Base-by-base conservation (phyloP, 2,329 filamentous ascomycete genomes). In the Balansia obtecta region DNA sequence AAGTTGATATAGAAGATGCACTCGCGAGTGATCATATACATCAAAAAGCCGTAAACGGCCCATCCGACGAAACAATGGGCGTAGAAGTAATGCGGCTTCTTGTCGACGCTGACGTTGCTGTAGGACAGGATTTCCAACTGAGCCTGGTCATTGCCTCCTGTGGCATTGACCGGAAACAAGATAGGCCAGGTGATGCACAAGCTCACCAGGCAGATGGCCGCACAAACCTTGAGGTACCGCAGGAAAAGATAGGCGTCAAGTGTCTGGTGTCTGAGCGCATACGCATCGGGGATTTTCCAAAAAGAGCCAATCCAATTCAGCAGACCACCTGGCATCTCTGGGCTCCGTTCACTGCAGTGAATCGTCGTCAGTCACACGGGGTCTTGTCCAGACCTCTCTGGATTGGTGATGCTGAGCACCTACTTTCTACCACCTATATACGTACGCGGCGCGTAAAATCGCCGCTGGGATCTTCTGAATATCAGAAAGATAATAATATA, bases 1-100 rank as follows among this genome's bases (percentile, higher is more conserved):
- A 97, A 70, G 60, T 95, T 95, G 71, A 96, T 87, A 67, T 89
- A 95, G 76, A 85, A 97, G 59, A 98, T 84, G 62, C 83, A 83
- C 67, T 98, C 93, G 54, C 93, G 82, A 32, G 88, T 88, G 50
- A 98, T 81, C 60, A 88, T 87, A 67, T 88, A 91, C 66, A 96
- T 83, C 53, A 98, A 76, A 64, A 97, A 96, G 51, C 80, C 71
- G 59, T 95, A 88, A 63, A 90, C 95, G 48, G 88, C 68, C 78
- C 86, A 95, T 0, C 84, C 86, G 33, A 93, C 73, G 43, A 85
- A 74, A n/a, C 80, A 78, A 64, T 95, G 89, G 0, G 88, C 91
- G 61, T 85, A 96, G 62, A 85, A 83, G 55, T 79, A 79, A 57
- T 77, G 78, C 51, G 77, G 76, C 49, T 79, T 66, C n/a, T 74